These are phyloP conservation scores for Stereocaulon alpinum DNA, from an alignment of 495 filamentous ascomycete genomes.

Conservation along the genomic window DNA sequence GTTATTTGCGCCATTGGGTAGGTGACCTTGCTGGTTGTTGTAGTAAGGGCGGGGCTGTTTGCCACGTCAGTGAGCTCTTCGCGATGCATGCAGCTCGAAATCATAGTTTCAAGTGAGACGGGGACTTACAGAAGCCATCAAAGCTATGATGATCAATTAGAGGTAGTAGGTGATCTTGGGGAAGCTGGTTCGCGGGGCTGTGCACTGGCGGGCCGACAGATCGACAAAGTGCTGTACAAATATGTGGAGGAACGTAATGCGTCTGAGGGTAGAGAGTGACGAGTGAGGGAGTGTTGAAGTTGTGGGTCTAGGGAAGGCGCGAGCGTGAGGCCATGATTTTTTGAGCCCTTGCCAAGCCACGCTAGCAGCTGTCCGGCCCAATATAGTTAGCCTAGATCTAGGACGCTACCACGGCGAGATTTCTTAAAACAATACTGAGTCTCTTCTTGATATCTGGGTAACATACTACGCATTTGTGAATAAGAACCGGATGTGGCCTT, in stretches of 20 bases:
- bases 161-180: neutral
- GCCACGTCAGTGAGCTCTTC: conserved; percentile 1
- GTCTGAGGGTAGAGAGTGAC: neutral
- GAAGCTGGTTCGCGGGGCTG: neutral
- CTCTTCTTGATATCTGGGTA: too few species aligned
- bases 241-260: neutral
- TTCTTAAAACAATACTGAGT: too few species aligned
- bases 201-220: neutral
- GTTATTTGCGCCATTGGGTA: conserved; percentile 22
- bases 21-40: conserved; percentile 19
- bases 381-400: neutral
- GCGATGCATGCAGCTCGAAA: neutral
- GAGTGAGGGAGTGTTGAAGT: neutral
- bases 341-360: conserved; percentile 2
- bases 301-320: neutral
- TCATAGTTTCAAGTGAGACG: neutral
- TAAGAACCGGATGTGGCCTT: too few species aligned
- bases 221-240: neutral
- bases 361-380: neutral
- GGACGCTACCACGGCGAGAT: neutral
- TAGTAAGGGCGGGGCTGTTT: conserved; percentile 21
- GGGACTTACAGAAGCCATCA: conserved; percentile 23
- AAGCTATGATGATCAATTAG: conserved; percentile 1
- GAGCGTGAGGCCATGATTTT: conserved; percentile 6
- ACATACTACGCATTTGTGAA: too few species aligned